Percentiles rank a stretch among this genome's conserved stretches.
phyloP scores from a whole-genome alignment of 2,329 filamentous ascomycete genomes.

The Pleomassaria siparia region DNA sequence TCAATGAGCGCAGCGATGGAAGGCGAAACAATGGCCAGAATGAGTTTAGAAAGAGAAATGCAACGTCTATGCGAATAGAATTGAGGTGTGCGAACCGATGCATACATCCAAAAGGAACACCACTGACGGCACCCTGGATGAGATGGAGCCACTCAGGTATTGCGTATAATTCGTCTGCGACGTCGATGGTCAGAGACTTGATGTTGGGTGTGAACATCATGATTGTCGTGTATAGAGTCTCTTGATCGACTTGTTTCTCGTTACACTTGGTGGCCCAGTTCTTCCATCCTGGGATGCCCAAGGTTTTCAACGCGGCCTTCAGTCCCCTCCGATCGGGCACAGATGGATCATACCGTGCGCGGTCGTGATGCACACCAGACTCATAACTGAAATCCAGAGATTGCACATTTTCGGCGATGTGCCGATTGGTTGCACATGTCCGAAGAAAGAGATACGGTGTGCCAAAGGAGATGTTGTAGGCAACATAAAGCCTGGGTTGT shows the following conservation, averaged over 20 bases:
- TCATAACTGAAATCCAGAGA: conserved; percentile 11
- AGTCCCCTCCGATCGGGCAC: conserved; percentile 28
- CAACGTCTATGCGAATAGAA: conserved; percentile 18
- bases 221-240: conserved; percentile 24
- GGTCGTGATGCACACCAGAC: conserved; percentile 6
- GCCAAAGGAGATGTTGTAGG: conserved; percentile 24
- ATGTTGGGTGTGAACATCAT: conserved; percentile 30
- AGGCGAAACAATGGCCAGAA: conserved; percentile 26
- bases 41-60: conserved; percentile 10
- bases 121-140: conserved; percentile 17
- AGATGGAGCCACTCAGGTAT: conserved; percentile 23
- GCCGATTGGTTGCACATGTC: conserved; percentile 21
- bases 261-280: conserved; percentile 26
- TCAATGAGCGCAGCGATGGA: conserved; percentile 20
- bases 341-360: conserved; percentile 15
- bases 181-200: conserved; percentile 14
- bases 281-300: conserved; percentile 29
- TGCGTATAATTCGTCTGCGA: conserved; percentile 9
- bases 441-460: conserved; percentile 33
- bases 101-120: conserved; percentile 11
- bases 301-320: conserved; percentile 24
- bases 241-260: conserved; percentile 9
- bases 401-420: conserved; percentile 19
- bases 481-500: conserved; percentile 19
- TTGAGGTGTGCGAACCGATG: conserved; percentile 22